Conservation (phyloP, 2,329 filamentous ascomycete species). For the Ophiostoma himal-ulmi region DNA sequence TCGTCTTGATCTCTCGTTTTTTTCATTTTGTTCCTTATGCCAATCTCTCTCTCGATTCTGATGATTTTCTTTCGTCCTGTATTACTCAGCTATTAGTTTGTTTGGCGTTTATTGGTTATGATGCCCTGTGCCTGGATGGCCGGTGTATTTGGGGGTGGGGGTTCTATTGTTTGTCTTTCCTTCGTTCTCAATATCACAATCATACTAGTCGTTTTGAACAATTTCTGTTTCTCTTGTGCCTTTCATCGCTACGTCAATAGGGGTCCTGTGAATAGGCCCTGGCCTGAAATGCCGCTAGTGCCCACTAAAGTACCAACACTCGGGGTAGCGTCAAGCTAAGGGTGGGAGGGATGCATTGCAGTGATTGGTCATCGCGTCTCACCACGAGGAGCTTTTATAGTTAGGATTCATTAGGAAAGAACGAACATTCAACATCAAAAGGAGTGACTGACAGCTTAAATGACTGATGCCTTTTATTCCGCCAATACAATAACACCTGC, state of each 20-base stretch:
- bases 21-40: not conserved
- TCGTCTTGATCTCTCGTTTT: not conserved
- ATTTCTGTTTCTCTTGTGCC: not conserved
- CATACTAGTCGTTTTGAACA: not conserved
- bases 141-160: not conserved
- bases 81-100: conserved; percentile 3
- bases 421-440: not conserved
- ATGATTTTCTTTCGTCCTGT: not conserved
- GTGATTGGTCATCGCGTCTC: conserved; percentile 4
- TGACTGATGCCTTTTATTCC: not conserved
- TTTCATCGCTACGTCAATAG: not conserved
- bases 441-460: not conserved
- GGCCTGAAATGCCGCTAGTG: not conserved
- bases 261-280: not conserved
- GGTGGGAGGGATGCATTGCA: not conserved
- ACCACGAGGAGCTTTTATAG: not conserved
- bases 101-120: conserved; percentile 9
- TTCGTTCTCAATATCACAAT: not conserved
- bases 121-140: conserved; percentile 5
- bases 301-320: not conserved
- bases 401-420: not conserved
- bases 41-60: not conserved
- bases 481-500: too few species aligned
- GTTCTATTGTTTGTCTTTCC: not conserved
- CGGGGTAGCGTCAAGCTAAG: not conserved